Evolutionary conservation across 2,329 filamentous ascomycete species (phyloP), one percentile per base, ranked within the genome.

Genomic region (Aspergillus persii): DNA sequence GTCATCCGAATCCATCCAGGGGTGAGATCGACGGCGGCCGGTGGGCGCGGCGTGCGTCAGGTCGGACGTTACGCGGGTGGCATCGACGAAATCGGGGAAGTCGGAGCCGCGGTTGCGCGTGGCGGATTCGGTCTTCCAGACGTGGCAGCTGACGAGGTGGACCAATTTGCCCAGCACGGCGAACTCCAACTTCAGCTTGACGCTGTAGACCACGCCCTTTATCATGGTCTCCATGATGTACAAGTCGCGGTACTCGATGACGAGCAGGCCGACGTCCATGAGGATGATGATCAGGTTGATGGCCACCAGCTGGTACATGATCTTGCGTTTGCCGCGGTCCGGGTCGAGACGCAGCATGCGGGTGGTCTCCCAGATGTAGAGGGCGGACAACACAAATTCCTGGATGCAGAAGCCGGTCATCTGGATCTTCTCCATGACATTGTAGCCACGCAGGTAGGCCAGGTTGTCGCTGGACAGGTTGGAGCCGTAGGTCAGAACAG

Each of bases 401-500:
- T 86, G 84, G 11, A 84, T 56, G 63, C 81, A 84, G 66, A 86
- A 86, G 7, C 82, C 74, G 5, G 81, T 82, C 68, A 85, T 80
- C 65, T 86, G 82, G 18, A 85, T 76, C 67, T 82, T 82, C 63
- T 86, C 84, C 73, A 83, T 78, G 36, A 79, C 66, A 48, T 77
- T 76, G 66, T 80, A 81, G 6, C 73, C 76, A 3, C 57, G 58
- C 18, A 71, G 68, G 59, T 73, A 79, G 11, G 59, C 54, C 15
- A 9, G 26, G 23, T 54, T 47, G 39, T 57, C 18, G 5, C 56
- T 58, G 12, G 63, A 65, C n/a, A 76, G 57, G 61, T 80, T 80
- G 47, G 72, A 74, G 46, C 78, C 78, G 59, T 75, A 80, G 9
- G 77, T 79, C 31, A 81, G 65, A 11, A 80, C 74, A 4, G 77